phyloP scores from a whole-genome alignment of 176 grass and related monocot genomes.

The Lolium perenne region DNA sequence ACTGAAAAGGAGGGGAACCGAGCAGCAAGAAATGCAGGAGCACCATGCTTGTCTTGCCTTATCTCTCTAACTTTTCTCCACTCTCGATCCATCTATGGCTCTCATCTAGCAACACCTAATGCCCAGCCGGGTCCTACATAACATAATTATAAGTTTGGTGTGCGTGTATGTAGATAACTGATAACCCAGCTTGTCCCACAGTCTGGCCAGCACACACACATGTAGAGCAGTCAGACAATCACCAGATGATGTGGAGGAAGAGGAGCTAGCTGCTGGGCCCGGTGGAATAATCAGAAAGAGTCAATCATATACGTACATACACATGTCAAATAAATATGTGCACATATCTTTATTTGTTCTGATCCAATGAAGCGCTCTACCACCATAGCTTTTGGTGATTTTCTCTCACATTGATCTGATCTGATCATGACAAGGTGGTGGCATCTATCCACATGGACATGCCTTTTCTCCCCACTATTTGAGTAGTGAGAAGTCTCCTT shows the following conservation, averaged over 20 bases:
- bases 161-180: conserved; percentile 20
- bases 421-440: conserved; percentile 39
- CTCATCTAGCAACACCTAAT: conserved; percentile 23
- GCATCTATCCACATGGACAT: conserved; percentile 39
- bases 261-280: conserved; percentile 22
- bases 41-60: conserved; percentile 39
- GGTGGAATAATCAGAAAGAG: conserved; percentile 18
- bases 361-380: conserved; percentile 18
- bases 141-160: conserved; percentile 34
- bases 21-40: conserved; percentile 13
- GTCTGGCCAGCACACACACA: conserved; percentile 19
- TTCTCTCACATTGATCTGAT: conserved; percentile 16
- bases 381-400: conserved; percentile 39
- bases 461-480: conserved; percentile 17
- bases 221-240: neutral
- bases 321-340: conserved; percentile 38
- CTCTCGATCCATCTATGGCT: neutral
- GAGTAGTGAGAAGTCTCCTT: conserved; percentile 4
- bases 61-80: conserved; percentile 27
- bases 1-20: conserved; percentile 21
- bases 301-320: conserved; percentile 33
- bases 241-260: conserved; percentile 10
- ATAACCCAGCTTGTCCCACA: conserved; percentile 39
- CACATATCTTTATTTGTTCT: conserved; percentile 16
- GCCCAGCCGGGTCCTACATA: conserved; percentile 34